A percentile compares a stretch with the other conserved stretches of the same genome.
Evolutionary conservation across 345 rosid genomes (phyloP).

Genomic region (Erodium maritimum): DNA sequence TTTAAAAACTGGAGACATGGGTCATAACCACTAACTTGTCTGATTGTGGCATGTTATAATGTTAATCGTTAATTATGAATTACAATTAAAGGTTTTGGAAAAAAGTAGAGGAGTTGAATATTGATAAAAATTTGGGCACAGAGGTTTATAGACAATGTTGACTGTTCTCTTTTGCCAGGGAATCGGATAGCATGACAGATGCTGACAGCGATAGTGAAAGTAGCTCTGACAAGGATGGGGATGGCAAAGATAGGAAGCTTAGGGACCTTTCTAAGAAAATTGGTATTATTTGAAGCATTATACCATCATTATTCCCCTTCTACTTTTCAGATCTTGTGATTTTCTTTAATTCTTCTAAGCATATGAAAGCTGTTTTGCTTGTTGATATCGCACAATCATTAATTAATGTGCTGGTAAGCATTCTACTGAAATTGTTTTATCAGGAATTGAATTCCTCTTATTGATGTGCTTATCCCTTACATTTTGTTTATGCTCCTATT

Average conservation of each 20-base stretch:
- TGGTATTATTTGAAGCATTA: conserved; percentile 27
- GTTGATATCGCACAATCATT: background rate
- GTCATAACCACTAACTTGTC: too few relatives aligned
- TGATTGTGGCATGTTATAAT: background rate
- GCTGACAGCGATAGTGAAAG: conserved; percentile 34
- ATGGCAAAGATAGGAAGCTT: conserved; percentile 29
- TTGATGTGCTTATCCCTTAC: background rate
- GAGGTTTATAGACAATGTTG: background rate
- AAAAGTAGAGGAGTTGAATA: background rate
- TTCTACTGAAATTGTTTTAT: background rate
- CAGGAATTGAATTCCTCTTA: too few relatives aligned
- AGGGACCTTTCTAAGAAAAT: conserved; percentile 29
- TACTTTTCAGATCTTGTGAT: background rate
- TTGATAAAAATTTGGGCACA: background rate
- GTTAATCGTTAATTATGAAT: too few relatives aligned
- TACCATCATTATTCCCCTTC: background rate
- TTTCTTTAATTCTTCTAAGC: background rate
- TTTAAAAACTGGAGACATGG: background rate
- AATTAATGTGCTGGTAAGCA: background rate
- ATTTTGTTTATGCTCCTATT: background rate
- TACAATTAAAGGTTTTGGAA: background rate
- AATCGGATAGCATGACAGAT: conserved; percentile 44
- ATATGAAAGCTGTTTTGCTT: background rate
- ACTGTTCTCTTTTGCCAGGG: conserved; percentile 30
- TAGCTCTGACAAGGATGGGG: conserved; percentile 29